Conservation (phyloP, 768 basidiomycete species). For the Multifurca ochricompacta region DNA sequence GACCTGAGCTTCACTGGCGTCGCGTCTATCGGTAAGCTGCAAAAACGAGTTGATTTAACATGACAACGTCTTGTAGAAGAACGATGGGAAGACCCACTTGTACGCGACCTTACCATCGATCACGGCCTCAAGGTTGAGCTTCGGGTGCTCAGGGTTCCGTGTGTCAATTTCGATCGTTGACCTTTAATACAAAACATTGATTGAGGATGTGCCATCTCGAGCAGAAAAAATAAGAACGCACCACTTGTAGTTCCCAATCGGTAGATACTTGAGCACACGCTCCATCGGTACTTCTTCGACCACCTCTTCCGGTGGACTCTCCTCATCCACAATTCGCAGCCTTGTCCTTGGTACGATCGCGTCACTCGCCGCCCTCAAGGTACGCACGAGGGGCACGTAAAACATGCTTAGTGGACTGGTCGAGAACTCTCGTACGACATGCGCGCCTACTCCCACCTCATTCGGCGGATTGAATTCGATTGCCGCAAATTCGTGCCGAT, state of each 20-base stretch:
- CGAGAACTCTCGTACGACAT: constrained; percentile 54
- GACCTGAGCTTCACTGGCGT: constrained; percentile 37
- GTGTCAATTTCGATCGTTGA: constrained; percentile 67
- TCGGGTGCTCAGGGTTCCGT: constrained; percentile 41
- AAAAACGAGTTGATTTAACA: background rate
- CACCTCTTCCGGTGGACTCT: constrained; percentile 20
- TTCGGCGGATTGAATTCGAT: constrained; percentile 46
- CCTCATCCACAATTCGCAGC: constrained; percentile 23
- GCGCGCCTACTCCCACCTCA: constrained; percentile 21
- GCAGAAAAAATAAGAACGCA: constrained; percentile 24
- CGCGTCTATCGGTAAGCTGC: constrained; percentile 42
- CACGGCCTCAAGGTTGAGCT: constrained; percentile 47
- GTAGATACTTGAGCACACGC: constrained; percentile 49
- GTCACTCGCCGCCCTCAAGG: constrained; percentile 40
- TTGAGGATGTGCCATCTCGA: background rate
- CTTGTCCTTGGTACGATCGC: constrained; percentile 34
- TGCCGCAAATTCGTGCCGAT: constrained; percentile 73
- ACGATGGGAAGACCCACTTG: constrained; percentile 32
- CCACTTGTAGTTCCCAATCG: constrained; percentile 64
- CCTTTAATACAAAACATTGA: constrained; percentile 30
- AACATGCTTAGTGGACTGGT: constrained; percentile 67
- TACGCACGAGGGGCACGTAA: constrained; percentile 52
- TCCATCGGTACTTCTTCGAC: constrained; percentile 44
- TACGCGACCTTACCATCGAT: constrained; percentile 52
- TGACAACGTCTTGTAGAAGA: background rate